Percentiles rank a stretch among this genome's conserved stretches.
Conservation (phyloP, 1,139 yeast species). For the Tardiomyces blankii region DNA sequence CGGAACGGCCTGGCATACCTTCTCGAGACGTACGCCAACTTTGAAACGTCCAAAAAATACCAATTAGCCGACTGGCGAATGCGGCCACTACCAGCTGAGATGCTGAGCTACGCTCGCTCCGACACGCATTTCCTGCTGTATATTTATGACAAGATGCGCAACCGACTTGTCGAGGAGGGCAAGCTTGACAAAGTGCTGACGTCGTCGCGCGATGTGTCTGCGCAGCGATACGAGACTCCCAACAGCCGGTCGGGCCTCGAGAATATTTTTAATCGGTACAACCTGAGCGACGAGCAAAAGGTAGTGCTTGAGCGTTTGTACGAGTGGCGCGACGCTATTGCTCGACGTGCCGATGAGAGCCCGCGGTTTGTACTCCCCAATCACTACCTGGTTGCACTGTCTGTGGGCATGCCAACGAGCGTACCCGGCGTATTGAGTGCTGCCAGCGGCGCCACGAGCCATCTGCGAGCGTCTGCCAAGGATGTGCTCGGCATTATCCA, state of each 20-base stretch:
- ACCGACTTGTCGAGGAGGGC: slow-evolving; percentile 33
- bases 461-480: slow-evolving; percentile 46
- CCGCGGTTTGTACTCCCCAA: slow-evolving; percentile 77
- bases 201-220: slow-evolving; percentile 74
- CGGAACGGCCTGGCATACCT: slow-evolving; percentile 77
- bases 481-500: slow-evolving; percentile 45
- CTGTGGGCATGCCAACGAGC: slow-evolving; percentile 46
- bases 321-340: slow-evolving; percentile 74
- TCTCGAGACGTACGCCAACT: slow-evolving; percentile 68
- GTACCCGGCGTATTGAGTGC: slow-evolving; percentile 45
- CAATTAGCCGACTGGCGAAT: slow-evolving; percentile 97
- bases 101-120: slow-evolving; percentile 83
- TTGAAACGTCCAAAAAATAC: slow-evolving; percentile 85
- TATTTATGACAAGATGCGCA: slow-evolving; percentile 67
- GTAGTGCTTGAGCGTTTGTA: slow-evolving; percentile 51
- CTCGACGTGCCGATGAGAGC: slow-evolving; percentile 75
- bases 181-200: slow-evolving; percentile 49
- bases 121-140: slow-evolving; percentile 87
- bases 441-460: slow-evolving; percentile 41
- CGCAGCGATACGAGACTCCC: slow-evolving; percentile 58
- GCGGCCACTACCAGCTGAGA: slow-evolving; percentile 68
- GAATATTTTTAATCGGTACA: slow-evolving; percentile 50
- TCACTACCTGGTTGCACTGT: slow-evolving; percentile 57
- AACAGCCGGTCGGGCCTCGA: not conserved
- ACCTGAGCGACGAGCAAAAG: slow-evolving; percentile 45